Evolutionary conservation across 306 rosid genomes (phyloP).

Genomic region (Citrullus colocynthis): DNA sequence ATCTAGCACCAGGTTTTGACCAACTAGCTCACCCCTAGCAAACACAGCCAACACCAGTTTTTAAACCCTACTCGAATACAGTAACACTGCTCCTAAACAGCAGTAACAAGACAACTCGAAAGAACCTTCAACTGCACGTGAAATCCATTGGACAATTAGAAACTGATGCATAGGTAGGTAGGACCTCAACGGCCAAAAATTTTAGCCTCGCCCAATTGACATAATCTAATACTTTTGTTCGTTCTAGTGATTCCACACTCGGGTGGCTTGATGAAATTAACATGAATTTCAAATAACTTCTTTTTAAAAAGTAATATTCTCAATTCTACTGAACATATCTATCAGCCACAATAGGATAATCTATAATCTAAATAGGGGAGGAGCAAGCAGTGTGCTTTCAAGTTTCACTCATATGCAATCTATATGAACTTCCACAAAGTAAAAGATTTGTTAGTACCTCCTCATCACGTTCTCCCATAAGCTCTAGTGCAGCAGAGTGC

Average conservation of each 20-base stretch:
- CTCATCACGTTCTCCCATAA: conserved; percentile 99
- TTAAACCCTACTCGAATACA: neutral
- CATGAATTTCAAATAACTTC: neutral
- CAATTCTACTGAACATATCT: neutral
- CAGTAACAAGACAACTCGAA: neutral
- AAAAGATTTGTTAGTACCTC: conserved; percentile 45
- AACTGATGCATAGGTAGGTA: neutral
- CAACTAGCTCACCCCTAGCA: neutral
- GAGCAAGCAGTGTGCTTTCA: neutral
- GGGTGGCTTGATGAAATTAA: neutral
- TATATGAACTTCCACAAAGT: neutral
- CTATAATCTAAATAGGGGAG: neutral
- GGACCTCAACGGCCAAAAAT: neutral
- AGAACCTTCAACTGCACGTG: neutral
- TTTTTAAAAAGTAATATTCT: neutral
- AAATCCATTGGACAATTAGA: neutral
- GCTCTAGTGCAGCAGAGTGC: conserved; percentile 94
- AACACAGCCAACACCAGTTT: neutral
- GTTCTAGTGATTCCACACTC: neutral
- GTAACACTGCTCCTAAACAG: neutral
- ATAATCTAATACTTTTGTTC: neutral
- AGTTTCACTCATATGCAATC: neutral
- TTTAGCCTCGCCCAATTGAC: neutral
- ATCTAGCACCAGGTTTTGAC: neutral
- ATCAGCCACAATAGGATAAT: neutral